Conservation (phyloP, 2,329 filamentous ascomycete genomes). For the Xylariaceae sp. region DNA sequence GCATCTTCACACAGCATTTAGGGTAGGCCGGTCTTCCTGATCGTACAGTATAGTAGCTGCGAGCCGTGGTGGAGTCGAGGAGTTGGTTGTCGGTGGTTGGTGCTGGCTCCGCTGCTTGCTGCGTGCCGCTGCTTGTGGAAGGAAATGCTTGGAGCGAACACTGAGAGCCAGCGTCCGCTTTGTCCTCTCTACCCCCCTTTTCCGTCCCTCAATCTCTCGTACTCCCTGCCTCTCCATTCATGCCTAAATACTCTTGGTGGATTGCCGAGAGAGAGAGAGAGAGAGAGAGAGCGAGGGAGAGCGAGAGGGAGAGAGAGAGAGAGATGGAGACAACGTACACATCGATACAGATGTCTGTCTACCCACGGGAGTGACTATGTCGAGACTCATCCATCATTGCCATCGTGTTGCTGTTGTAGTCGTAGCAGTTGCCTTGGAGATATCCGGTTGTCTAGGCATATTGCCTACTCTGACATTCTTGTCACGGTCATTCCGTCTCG, state of each 20-base stretch:
- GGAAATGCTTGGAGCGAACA: not conserved
- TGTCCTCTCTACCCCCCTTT: not conserved
- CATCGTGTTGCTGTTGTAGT: not conserved
- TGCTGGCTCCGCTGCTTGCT: not conserved
- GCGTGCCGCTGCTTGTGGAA: not conserved
- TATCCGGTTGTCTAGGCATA: not conserved
- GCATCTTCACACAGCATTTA: not conserved
- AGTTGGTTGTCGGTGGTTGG: not conserved
- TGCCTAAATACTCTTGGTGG: not conserved
- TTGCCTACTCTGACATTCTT: conserved; percentile 1
- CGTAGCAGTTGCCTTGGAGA: not conserved
- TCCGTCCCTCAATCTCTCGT: not conserved
- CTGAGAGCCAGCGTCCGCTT: not conserved
- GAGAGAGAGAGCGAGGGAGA: not conserved
- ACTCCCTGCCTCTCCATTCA: not conserved
- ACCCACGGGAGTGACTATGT: not conserved
- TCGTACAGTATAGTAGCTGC: not conserved
- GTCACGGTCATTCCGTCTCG: not conserved
- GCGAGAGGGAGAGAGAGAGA: no score
- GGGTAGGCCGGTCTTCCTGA: not conserved
- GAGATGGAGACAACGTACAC: not conserved
- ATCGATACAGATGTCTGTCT: not conserved
- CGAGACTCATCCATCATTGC: not conserved
- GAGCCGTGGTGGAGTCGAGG: not conserved
- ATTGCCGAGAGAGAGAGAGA: not conserved